Base-by-base conservation (phyloP, 2,329 filamentous ascomycete species). In the Alternaria sp. region DNA sequence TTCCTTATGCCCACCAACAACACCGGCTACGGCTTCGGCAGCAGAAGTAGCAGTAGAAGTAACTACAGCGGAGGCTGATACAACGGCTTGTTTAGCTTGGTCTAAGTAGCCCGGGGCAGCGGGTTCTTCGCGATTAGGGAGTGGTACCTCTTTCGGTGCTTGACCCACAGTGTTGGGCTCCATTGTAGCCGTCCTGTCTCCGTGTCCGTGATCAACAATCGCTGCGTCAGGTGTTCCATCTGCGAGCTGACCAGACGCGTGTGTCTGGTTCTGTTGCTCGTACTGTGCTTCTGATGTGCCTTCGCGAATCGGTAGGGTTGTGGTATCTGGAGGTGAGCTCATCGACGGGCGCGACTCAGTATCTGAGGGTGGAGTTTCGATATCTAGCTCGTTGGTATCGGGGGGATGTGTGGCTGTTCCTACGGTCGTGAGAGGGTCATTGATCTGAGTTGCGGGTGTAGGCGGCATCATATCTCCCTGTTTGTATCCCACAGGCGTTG, bases 131-230 rank as follows among this genome's bases (percentile, higher is more conserved):
- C 71, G 69, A 50, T 71, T 69, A 3, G 68, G 67, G 34, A 79
- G 66, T 0, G 78, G 73, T 33, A 79, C 77, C 48, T 82, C 80
- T 66, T 83, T 83, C 8, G 80, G 78, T 48, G 80, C 81, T 64
- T 83, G 81, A 3, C 81, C 80, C 26, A 83, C 75, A 10, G 81
- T 83, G 51, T 69, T 68, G 13, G 81, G 79, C 61, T 83, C 81
- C 75, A 83, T 81, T 5, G 80, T 77, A 8, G 74, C 72, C 13
- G 78, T 79, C 64, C 78, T 79, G 56, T 81, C 80, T 50, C 81
- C 80, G 58, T 79, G 67, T 13, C 78, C 79, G 57, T 82, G 78
- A 51, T 78, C 70, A 23, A 76, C 75, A 6, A 75, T 66, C 4
- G 78, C 75, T 5, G 68, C 67, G 17, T 77, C 49, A 6, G 81